These are phyloP conservation scores for Pseudonitzschia delicatissima DNA, from an alignment of 108 stramenopile genomes.

Conservation along the genomic window DNA sequence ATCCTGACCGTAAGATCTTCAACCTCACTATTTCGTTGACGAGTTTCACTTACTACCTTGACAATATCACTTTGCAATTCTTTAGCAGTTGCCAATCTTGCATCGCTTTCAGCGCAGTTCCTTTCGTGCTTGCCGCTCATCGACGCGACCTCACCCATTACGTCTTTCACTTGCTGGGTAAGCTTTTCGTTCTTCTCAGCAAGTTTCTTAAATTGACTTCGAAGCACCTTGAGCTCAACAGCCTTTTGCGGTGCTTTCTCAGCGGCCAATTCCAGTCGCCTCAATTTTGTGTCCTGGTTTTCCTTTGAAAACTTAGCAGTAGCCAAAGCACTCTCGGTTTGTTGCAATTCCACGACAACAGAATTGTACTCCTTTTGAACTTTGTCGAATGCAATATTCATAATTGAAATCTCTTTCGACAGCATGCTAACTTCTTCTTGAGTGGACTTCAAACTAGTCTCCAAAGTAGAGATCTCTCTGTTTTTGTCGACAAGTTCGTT, in stretches of 20 bases:
- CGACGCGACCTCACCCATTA: background rate
- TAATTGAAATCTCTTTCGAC: slow-evolving; percentile 46
- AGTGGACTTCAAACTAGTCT: slow-evolving; percentile 42
- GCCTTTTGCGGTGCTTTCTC: background rate
- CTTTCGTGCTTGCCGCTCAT: slow-evolving; percentile 4
- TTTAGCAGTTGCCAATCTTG: background rate
- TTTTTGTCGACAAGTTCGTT: slow-evolving; percentile 15
- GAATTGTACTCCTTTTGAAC: slow-evolving; percentile 59
- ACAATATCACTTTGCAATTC: background rate
- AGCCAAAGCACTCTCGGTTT: slow-evolving; percentile 22
- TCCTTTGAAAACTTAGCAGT: background rate
- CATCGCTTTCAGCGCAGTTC: background rate
- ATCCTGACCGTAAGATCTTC: background rate
- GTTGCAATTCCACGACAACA: slow-evolving; percentile 65
- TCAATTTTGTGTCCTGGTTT: background rate
- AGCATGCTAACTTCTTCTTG: slow-evolving; percentile 37
- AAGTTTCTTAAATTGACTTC: slow-evolving; percentile 5
- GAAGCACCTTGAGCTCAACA: slow-evolving; percentile 3
- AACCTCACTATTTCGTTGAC: background rate
- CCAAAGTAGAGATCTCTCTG: slow-evolving; percentile 31
- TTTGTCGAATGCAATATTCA: slow-evolving; percentile 56
- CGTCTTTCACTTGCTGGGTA: background rate
- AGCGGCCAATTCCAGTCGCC: background rate
- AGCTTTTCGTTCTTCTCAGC: slow-evolving; percentile 10
- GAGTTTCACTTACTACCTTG: background rate